These are phyloP conservation scores for Mucor irregularis DNA, from an alignment of 371 early-diverging fungal species.

Conservation along the genomic window DNA sequence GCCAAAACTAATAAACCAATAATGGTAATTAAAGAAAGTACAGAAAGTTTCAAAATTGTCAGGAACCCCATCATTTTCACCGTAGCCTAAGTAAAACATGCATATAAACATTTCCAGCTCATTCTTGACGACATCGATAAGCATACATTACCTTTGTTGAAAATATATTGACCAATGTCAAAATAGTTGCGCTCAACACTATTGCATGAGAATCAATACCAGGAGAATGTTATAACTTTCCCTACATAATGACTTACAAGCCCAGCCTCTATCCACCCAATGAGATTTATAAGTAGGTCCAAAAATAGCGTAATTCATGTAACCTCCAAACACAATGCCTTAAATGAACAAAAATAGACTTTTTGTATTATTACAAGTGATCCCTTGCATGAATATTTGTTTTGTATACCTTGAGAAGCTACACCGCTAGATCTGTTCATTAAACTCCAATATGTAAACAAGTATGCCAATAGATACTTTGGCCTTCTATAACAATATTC, in stretches of 20 bases:
- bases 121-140: too few species aligned
- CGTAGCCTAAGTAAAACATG: too few species aligned
- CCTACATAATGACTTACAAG: conserved; percentile 40
- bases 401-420: conserved; percentile 31
- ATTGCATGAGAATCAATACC: not conserved
- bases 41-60: conserved; percentile 30
- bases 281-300: conserved; percentile 31
- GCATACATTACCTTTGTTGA: too few species aligned
- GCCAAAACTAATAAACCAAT: conserved; percentile 28
- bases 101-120: too few species aligned
- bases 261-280: conserved; percentile 39
- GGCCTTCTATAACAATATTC: conserved; percentile 44
- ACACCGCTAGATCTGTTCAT: conserved; percentile 43
- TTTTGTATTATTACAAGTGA: not conserved
- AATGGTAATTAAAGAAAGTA: conserved; percentile 26
- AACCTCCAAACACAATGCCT: conserved; percentile 46
- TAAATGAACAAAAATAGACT: not conserved
- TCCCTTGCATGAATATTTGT: not conserved
- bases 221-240: not conserved
- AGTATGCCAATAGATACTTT: conserved; percentile 38
- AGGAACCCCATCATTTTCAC: conserved; percentile 32
- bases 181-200: conserved; percentile 35
- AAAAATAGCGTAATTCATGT: conserved; percentile 44
- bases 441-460: conserved; percentile 42
- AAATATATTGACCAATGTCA: conserved; percentile 25